phyloP scores from a whole-genome alignment of 139 green algal genomes.

The Coccomyxa sp. region DNA sequence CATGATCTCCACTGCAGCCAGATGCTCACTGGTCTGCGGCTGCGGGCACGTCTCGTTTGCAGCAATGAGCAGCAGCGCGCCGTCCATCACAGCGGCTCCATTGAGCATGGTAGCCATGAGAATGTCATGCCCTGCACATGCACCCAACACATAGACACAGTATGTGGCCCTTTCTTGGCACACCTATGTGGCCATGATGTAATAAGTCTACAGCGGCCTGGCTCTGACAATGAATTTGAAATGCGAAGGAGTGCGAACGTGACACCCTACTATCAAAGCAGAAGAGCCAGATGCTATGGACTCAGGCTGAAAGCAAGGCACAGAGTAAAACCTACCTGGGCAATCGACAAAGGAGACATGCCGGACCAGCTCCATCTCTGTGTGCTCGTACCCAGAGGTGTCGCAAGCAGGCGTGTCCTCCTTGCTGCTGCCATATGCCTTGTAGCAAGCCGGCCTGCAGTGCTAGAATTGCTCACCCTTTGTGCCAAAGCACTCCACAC shows the following conservation, averaged over 20 bases:
- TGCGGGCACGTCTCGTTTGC: constrained; percentile 98
- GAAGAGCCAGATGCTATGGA: too few relatives aligned
- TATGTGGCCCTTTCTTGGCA: too few relatives aligned
- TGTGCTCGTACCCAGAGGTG: constrained; percentile 68
- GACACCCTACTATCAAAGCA: too few relatives aligned
- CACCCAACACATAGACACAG: too few relatives aligned
- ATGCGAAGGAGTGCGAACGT: too few relatives aligned
- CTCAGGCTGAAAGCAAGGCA: too few relatives aligned
- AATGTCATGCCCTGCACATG: constrained; percentile 92
- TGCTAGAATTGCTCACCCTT: not conserved
- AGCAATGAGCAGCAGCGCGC: constrained; percentile 96
- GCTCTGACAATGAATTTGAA: too few relatives aligned
- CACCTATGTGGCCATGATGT: too few relatives aligned
- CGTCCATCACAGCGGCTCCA: constrained; percentile 99
- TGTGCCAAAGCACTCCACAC: not conserved
- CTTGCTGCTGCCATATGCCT: constrained; percentile 87
- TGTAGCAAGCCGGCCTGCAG: constrained; percentile 6
- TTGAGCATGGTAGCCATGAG: constrained; percentile 99
- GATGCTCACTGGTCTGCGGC: constrained; percentile 86
- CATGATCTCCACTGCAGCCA: constrained; percentile 99
- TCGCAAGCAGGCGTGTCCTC: constrained; percentile 81
- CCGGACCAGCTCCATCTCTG: constrained; percentile 87
- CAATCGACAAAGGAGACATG: constrained; percentile 99
- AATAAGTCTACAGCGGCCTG: too few relatives aligned
- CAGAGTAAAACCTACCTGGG: constrained; percentile 57